These are phyloP conservation scores for Russula vinacea DNA, from an alignment of 768 basidiomycete species.

Conservation along the genomic window DNA sequence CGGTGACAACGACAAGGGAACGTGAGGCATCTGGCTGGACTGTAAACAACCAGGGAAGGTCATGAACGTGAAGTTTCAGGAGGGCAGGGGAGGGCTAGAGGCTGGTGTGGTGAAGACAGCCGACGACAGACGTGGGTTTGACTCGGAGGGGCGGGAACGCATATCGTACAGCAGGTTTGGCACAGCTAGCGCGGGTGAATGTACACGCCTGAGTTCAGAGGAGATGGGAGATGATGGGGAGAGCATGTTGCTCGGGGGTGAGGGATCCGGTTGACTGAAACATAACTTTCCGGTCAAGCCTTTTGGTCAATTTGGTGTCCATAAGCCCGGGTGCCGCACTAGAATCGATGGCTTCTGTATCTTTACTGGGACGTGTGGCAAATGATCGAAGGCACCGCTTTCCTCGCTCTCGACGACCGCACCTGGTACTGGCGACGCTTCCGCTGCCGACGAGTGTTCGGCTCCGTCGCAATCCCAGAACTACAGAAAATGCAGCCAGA, in stretches of 20 bases:
- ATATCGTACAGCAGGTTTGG: conserved; percentile 14
- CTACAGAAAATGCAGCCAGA: too few relatives aligned
- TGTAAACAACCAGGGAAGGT: conserved; percentile 9
- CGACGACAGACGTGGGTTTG: neutral
- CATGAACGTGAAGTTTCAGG: conserved; percentile 4
- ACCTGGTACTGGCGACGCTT: too few relatives aligned
- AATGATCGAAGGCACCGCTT: too few relatives aligned
- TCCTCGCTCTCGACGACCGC: too few relatives aligned
- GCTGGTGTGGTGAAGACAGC: conserved; percentile 4
- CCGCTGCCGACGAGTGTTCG: too few relatives aligned
- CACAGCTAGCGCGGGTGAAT: neutral
- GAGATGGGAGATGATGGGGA: conserved; percentile 1
- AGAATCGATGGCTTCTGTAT: too few relatives aligned
- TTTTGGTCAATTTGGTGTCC: too few relatives aligned
- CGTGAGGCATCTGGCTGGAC: neutral
- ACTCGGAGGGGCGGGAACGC: neutral
- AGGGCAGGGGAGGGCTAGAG: neutral
- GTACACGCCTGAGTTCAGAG: conserved; percentile 3
- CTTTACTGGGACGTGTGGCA: too few relatives aligned
- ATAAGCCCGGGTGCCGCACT: too few relatives aligned
- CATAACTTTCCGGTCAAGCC: too few relatives aligned
- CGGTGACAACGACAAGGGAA: conserved; percentile 14
- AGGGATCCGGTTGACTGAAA: too few relatives aligned
- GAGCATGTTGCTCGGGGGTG: conserved; percentile 3
- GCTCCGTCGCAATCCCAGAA: too few relatives aligned